phyloP scores from a whole-genome alignment of 148 eudicot genomes.

The Suaeda aralocaspica region DNA sequence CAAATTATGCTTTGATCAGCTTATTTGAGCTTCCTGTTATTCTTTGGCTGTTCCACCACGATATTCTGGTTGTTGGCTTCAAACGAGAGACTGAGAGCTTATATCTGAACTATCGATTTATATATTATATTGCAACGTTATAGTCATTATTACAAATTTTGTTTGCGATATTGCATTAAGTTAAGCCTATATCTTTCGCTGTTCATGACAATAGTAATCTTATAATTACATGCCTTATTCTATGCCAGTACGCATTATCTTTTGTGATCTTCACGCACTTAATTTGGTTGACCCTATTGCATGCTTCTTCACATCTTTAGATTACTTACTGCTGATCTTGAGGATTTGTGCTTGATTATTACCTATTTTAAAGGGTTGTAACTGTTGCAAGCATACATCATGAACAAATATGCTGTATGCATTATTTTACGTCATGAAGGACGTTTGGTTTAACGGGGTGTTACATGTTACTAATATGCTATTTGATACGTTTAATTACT shows the following conservation, averaged over 20 bases:
- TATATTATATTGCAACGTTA: not conserved
- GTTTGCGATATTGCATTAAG: not conserved
- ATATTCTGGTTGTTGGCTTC: not conserved
- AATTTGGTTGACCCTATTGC: not conserved
- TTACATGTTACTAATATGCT: too few species aligned
- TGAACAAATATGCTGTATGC: too few species aligned
- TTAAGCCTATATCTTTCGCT: not conserved
- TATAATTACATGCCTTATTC: not conserved
- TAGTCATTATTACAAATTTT: not conserved
- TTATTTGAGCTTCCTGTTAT: not conserved
- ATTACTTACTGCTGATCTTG: not conserved
- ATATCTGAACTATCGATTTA: not conserved
- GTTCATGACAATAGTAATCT: not conserved
- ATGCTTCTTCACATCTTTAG: not conserved
- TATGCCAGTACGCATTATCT: not conserved
- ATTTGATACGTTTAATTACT: too few species aligned
- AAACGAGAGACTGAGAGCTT: not conserved
- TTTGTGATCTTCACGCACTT: not conserved
- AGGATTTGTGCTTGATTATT: not conserved
- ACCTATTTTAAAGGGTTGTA: not conserved
- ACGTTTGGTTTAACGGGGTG: too few species aligned
- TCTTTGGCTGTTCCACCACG: not conserved
- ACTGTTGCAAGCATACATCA: too few species aligned
- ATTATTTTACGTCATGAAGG: too few species aligned
- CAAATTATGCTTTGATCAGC: not conserved